phyloP scores from a whole-genome alignment of 108 stramenopile species.

The Mayamaea pseudoterrestris region DNA sequence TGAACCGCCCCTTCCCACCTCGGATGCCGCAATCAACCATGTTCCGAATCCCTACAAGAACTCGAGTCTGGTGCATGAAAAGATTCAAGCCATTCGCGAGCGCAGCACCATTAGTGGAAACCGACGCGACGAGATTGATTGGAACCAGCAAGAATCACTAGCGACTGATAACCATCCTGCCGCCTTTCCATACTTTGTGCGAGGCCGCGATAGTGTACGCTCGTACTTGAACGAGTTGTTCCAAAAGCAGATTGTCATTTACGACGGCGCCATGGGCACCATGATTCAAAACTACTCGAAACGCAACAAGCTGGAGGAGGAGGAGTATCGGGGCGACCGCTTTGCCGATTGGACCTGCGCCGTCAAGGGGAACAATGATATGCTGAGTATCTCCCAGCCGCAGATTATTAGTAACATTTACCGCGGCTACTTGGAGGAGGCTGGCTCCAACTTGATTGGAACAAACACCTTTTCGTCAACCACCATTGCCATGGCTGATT shows the following conservation, averaged over 20 bases:
- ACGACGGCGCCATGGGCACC: conserved; percentile 96
- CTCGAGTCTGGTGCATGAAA: conserved; percentile 60
- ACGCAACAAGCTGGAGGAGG: conserved; percentile 79
- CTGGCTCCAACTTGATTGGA: conserved; percentile 85
- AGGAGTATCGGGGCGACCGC: conserved; percentile 85
- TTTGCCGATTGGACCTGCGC: conserved; percentile 78
- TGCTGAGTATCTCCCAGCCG: conserved; percentile 89
- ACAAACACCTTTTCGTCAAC: conserved; percentile 95
- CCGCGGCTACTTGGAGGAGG: conserved; percentile 76
- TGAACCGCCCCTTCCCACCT: conserved; percentile 82
- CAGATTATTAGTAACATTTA: conserved; percentile 87
- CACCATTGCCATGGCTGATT: conserved; percentile 93
- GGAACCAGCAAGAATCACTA: conserved; percentile 22
- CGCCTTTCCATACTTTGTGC: conserved; percentile 71
- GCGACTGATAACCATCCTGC: conserved; percentile 44
- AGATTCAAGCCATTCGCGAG: conserved; percentile 61
- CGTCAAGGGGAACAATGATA: conserved; percentile 95
- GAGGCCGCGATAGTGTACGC: conserved; percentile 76
- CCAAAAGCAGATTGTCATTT: conserved; percentile 67
- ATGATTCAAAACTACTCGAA: conserved; percentile 94
- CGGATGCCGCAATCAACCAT: conserved; percentile 76
- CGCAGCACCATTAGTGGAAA: conserved; percentile 39
- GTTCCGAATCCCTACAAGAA: conserved; percentile 75
- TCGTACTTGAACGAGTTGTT: conserved; percentile 73
- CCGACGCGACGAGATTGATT: conserved; percentile 40